A percentile compares a stretch with the other conserved stretches of the same genome.
Evolutionary conservation across 2,329 filamentous ascomycete genomes (phyloP).

Genomic region (Scortechinia acanthostroma): DNA sequence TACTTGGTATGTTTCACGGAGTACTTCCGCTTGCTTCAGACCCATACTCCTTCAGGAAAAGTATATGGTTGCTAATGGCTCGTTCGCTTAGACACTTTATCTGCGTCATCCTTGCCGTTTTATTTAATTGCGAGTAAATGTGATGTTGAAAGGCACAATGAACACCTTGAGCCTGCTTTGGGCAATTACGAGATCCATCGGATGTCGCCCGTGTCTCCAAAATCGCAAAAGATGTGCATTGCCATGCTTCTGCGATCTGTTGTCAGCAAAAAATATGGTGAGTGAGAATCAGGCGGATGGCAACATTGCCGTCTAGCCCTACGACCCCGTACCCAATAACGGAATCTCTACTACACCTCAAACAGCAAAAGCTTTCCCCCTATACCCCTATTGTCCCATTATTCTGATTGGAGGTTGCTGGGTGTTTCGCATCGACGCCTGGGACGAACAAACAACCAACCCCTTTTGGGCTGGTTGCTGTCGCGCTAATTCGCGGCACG

Average conservation of each 20-base stretch:
- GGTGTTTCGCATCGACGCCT: too few relatives aligned
- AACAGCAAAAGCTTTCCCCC: too few relatives aligned
- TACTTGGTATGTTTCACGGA: background rate
- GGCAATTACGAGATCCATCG: background rate
- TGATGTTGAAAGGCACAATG: background rate
- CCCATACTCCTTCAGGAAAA: too few relatives aligned
- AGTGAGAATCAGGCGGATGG: too few relatives aligned
- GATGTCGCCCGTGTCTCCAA: background rate
- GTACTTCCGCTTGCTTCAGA: background rate
- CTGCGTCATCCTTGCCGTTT: background rate
- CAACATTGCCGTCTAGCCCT: too few relatives aligned
- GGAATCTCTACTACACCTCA: too few relatives aligned
- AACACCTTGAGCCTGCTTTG: background rate
- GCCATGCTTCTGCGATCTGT: background rate
- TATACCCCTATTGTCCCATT: too few relatives aligned
- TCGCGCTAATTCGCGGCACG: background rate
- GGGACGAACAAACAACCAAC: too few relatives aligned
- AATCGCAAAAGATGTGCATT: constrained; percentile 1
- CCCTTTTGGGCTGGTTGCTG: background rate
- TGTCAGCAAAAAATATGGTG: background rate
- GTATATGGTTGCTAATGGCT: background rate
- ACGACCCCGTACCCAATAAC: too few relatives aligned
- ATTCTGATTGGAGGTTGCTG: too few relatives aligned
- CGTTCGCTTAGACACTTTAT: background rate
- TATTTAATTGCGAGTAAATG: background rate